phyloP scores from a whole-genome alignment of 2,329 filamentous ascomycete species.

The Simplicillium sp. region DNA sequence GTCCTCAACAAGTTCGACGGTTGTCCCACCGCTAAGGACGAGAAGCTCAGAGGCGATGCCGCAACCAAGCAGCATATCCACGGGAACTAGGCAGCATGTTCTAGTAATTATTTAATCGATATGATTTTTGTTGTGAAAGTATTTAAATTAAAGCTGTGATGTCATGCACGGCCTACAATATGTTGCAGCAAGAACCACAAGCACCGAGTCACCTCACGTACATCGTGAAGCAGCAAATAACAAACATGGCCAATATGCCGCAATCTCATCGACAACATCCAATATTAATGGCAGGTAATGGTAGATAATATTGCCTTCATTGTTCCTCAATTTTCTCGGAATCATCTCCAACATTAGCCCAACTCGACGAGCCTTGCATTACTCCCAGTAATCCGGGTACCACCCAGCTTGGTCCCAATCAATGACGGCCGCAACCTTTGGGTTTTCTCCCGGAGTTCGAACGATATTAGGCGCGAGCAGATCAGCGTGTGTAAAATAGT shows the following conservation, averaged over 20 bases:
- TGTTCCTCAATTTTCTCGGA: conserved; percentile 16
- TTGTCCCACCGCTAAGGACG: conserved; percentile 34
- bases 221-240: conserved; percentile 11
- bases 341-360: conserved; percentile 10
- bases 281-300: conserved; percentile 18
- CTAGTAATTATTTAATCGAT: too few relatives aligned
- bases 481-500: conserved; percentile 15
- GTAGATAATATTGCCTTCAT: conserved; percentile 20
- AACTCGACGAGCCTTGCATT: conserved; percentile 17
- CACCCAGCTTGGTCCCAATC: conserved; percentile 21
- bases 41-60: conserved; percentile 1
- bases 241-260: conserved; percentile 20
- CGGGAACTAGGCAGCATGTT: not conserved
- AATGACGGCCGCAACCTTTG: conserved; percentile 13
- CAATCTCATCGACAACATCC: conserved; percentile 19
- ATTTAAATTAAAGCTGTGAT: too few relatives aligned
- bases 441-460: conserved; percentile 8
- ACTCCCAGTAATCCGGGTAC: conserved; percentile 24
- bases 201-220: not conserved
- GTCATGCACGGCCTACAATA: too few relatives aligned
- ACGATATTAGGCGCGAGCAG: conserved; percentile 16
- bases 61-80: not conserved
- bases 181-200: too few relatives aligned
- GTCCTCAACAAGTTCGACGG: conserved; percentile 50
- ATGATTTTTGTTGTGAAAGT: too few relatives aligned